Conservation (phyloP, 2,329 filamentous ascomycete genomes). For the Coniella lustricola region DNA sequence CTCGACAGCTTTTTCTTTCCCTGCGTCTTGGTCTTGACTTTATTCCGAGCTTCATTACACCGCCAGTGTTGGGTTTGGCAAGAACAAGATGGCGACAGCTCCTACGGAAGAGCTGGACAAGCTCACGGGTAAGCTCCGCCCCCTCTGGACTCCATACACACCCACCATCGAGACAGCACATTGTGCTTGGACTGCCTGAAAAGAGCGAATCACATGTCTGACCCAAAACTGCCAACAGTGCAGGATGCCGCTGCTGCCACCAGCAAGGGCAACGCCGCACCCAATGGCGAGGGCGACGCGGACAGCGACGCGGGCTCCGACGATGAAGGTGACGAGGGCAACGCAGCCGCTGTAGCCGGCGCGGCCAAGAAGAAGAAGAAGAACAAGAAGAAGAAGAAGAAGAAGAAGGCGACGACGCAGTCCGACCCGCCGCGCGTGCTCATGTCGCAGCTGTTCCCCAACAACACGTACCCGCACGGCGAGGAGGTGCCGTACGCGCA, state of each 20-base stretch:
- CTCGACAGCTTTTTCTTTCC: conserved; percentile 1
- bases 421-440: conserved; percentile 70
- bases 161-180: neutral
- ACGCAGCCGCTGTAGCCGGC: conserved; percentile 33
- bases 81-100: conserved; percentile 35
- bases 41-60: conserved; percentile 10
- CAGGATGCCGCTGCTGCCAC: conserved; percentile 33
- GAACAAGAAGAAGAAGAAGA: conserved; percentile 67
- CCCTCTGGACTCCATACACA: neutral
- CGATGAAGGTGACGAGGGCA: conserved; percentile 41
- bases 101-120: conserved; percentile 34
- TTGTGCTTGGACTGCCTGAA: no score
- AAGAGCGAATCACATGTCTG: no score
- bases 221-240: conserved; percentile 24
- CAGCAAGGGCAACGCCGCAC: conserved; percentile 32
- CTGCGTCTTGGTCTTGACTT: no score
- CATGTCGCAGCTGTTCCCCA: conserved; percentile 66
- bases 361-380: conserved; percentile 70
- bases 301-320: conserved; percentile 43
- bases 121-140: conserved; percentile 29
- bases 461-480: conserved; percentile 66
- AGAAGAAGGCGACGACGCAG: conserved; percentile 59
- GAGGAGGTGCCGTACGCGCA: conserved; percentile 66
- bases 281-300: conserved; percentile 31
- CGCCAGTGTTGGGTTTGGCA: no score